These are phyloP conservation scores for Climacium dendroides DNA, from an alignment of 225 moss, liverwort and hornwort genomes.

Conservation along the genomic window DNA sequence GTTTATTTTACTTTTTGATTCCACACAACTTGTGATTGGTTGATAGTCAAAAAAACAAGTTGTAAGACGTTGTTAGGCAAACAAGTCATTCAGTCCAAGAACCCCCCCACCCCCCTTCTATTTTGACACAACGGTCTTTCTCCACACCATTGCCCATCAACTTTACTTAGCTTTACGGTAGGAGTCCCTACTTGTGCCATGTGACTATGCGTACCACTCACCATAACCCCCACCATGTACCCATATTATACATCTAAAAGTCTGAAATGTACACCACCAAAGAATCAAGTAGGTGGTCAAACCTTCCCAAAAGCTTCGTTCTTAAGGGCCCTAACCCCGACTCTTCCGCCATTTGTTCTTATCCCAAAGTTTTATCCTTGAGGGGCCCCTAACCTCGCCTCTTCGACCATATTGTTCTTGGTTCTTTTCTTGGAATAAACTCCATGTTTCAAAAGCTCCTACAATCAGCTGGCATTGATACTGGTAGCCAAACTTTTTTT, in stretches of 20 bases:
- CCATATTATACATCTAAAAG: not conserved
- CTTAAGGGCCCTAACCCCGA: no score
- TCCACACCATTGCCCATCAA: not conserved
- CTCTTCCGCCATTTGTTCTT: no score
- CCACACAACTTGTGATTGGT: not conserved
- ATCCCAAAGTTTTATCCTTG: no score
- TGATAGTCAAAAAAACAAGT: not conserved
- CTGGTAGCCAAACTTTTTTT: not conserved
- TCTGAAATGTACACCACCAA: not conserved
- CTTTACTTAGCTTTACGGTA: not conserved
- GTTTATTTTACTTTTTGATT: not conserved
- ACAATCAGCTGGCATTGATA: not conserved
- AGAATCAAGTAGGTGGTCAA: not conserved
- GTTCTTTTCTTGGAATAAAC: no score
- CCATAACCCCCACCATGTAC: not conserved
- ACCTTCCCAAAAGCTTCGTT: no score
- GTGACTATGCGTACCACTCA: not conserved
- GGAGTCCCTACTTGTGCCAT: not conserved
- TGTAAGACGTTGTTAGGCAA: no score
- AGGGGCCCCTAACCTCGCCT: no score
- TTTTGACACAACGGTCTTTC: not conserved
- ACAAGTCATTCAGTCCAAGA: no score
- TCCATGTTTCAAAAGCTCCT: no score
- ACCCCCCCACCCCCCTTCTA: no score
- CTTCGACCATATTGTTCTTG: no score